These are phyloP conservation scores for Phylloporus gajari DNA, from an alignment of 1,284 basidiomycete species.

Conservation along the genomic window DNA sequence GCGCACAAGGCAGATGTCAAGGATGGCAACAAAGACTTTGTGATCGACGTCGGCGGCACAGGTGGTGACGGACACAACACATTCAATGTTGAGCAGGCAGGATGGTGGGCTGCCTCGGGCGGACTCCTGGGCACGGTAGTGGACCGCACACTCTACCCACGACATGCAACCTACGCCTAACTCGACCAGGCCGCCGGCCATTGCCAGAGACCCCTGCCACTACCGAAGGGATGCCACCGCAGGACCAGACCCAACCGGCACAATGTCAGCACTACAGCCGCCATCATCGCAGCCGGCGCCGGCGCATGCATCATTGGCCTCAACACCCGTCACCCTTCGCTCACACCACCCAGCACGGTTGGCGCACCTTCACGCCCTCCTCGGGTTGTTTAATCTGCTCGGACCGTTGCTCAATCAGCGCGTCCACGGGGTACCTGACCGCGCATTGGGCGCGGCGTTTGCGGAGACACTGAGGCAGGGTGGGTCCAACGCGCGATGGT, in stretches of 20 bases:
- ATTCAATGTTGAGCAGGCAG: constrained; percentile 62
- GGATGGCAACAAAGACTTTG: constrained; percentile 68
- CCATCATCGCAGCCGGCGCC: constrained; percentile 93
- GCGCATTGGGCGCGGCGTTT: constrained; percentile 86
- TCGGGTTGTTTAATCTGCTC: constrained; percentile 97
- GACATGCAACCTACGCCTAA: too few species aligned
- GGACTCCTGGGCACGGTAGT: too few species aligned
- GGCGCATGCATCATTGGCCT: constrained; percentile 82
- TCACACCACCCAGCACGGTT: constrained; percentile 75
- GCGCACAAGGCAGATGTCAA: constrained; percentile 71
- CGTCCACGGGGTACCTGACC: constrained; percentile 85
- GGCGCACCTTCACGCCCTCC: constrained; percentile 91
- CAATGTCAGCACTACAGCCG: constrained; percentile 94
- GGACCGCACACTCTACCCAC: too few species aligned
- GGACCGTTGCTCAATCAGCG: constrained; percentile 95
- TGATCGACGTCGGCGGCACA: constrained; percentile 73
- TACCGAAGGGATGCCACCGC: too few species aligned
- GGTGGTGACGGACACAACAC: constrained; percentile 98
- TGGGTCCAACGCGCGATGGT: constrained; percentile 86
- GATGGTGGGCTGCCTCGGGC: too few species aligned
- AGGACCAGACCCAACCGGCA: too few species aligned
- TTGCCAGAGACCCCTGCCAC: too few species aligned
- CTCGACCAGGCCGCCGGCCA: too few species aligned
- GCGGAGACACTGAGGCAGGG: constrained; percentile 77
- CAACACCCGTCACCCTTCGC: not conserved